Evolutionary conservation across 169 alveolate species (phyloP), one percentile per base, ranked within the genome.

Genomic region (Cryptosporidium ryanae): DNA sequence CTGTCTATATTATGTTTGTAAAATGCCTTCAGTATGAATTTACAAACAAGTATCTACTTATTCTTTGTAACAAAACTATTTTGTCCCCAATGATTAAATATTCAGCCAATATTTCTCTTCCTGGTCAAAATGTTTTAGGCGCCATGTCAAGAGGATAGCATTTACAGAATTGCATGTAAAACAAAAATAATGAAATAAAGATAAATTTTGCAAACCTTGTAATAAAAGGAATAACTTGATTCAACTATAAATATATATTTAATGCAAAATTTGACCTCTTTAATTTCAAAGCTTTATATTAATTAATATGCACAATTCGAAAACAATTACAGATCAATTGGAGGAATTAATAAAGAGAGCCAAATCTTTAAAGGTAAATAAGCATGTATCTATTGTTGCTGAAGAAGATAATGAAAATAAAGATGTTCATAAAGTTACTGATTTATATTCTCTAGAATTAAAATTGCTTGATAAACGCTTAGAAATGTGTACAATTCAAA

Each of bases 281-380:
- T 61, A 29, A 4, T 61, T 25, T 2, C 3, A 10, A 21, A 15
- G 44, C 25, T 21, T 31, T 25, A 6, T 25, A 61, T 27, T 23
- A 5, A 15, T 6, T 23, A 1, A 31, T 18, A 76, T 76, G 87
- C 70, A 76, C 38, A 59, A 63, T 32, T 61, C 87, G 15, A 55
- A 25, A 15, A 76, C 57, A 12, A 76, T 76, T 21, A 61, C 71
- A 7, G 71, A 61, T 4, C 87, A 76, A n/a, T 38, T 76, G 21
- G 87, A 76, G 38, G 71, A 59, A 31, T 34, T 76, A 29, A 76
- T 76, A 13, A 76, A 76, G 27, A 55, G 63, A 46, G 87, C 87
- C 27, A 76, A 76, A 23, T 0, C 46, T 15, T 32, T 76, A n/a
- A 59, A 27, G 38, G 23, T 44, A 12, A 52, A 64, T 54, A 21